These are phyloP conservation scores for Thalia dealbata DNA, from an alignment of 176 grass and related monocot species.

Conservation along the genomic window DNA sequence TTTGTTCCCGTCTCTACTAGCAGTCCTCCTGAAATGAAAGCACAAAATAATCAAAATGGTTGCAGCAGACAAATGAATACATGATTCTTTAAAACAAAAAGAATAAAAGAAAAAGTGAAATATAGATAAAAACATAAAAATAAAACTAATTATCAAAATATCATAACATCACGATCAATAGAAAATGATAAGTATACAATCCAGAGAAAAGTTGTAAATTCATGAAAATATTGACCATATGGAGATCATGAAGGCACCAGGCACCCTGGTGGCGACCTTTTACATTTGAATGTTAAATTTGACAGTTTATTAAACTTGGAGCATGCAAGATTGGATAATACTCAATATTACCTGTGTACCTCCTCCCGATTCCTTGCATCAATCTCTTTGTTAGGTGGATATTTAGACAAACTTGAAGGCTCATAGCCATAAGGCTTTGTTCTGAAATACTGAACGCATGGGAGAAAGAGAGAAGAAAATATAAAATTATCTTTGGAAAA, in stretches of 20 bases:
- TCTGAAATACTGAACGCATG: slow-evolving; percentile 49
- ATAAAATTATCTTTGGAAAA: not conserved
- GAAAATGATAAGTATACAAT: not conserved
- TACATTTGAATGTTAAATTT: not conserved
- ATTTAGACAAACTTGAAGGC: slow-evolving; percentile 57
- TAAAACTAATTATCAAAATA: not conserved
- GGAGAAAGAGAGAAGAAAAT: not conserved
- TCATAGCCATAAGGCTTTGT: slow-evolving; percentile 66
- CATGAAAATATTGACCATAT: not conserved
- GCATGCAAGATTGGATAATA: not conserved
- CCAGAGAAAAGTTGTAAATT: not conserved
- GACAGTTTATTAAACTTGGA: not conserved
- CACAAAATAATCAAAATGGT: slow-evolving; percentile 1
- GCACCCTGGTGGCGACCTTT: not conserved
- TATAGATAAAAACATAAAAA: not conserved
- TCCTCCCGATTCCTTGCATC: slow-evolving; percentile 62
- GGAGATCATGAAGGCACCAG: not conserved
- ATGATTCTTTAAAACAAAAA: not conserved
- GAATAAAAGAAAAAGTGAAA: not conserved
- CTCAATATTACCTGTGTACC: slow-evolving; percentile 28
- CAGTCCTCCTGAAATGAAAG: slow-evolving; percentile 40
- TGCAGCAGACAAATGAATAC: not conserved
- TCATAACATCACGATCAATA: not conserved
- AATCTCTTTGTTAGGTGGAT: slow-evolving; percentile 73
- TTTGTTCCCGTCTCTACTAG: slow-evolving; percentile 29